These are phyloP conservation scores for Triticum dicoccoides DNA, from an alignment of 176 grass and related monocot genomes.

Conservation along the genomic window DNA sequence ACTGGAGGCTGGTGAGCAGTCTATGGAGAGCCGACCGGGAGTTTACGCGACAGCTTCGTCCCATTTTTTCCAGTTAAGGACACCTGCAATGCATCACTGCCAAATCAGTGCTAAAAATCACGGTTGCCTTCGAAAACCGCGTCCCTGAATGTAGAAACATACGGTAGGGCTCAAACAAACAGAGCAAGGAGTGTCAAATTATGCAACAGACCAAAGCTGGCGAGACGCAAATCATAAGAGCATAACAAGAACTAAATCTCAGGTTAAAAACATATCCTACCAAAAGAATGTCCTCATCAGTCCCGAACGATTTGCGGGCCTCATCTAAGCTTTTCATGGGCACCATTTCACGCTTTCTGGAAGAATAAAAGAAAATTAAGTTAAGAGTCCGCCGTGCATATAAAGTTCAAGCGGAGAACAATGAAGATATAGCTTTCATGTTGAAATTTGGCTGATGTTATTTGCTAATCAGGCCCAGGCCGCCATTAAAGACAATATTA, in stretches of 20 bases:
- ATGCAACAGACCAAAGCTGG: not conserved
- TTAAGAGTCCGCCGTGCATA: not conserved
- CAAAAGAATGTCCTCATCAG: constrained; percentile 96
- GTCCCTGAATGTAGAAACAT: not conserved
- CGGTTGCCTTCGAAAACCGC: not conserved
- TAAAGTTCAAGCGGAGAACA: not conserved
- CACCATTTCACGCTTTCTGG: constrained; percentile 77
- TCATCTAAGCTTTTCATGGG: constrained; percentile 80
- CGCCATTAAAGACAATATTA: not conserved
- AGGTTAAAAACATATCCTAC: constrained; percentile 33
- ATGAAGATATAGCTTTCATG: not conserved
- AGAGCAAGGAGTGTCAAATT: not conserved
- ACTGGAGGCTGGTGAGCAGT: constrained; percentile 8
- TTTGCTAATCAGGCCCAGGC: not conserved
- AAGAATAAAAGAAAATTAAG: not conserved
- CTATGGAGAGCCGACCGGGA: constrained; percentile 39
- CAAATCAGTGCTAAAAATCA: not conserved
- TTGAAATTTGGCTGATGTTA: not conserved
- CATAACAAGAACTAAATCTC: not conserved
- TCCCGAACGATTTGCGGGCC: constrained; percentile 91
- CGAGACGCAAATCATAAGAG: not conserved
- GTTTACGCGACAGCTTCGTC: constrained; percentile 41
- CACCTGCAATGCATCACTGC: constrained; percentile 41
- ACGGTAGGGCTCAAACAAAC: not conserved
- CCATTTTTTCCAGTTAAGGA: constrained; percentile 58